Conservation (phyloP, 805 yeast species). For the Candida ovalis region DNA sequence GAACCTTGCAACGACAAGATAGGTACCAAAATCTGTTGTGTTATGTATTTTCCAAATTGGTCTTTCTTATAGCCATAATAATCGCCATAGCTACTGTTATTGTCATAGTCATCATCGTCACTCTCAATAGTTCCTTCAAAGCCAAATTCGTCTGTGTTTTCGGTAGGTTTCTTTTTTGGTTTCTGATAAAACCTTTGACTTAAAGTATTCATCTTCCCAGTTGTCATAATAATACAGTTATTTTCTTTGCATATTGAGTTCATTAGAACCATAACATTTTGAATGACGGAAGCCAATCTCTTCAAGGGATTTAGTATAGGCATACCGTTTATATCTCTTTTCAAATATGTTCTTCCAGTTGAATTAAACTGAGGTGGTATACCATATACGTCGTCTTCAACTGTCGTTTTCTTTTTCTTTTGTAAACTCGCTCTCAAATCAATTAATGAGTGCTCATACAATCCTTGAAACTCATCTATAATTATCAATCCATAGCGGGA, state of each 20-base stretch:
- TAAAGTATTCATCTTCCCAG: slow-evolving; percentile 26
- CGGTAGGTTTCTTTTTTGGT: not conserved
- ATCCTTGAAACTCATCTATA: slow-evolving; percentile 26
- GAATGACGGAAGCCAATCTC: slow-evolving; percentile 18
- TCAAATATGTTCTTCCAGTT: slow-evolving; percentile 4
- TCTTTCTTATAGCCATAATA: slow-evolving; percentile 7
- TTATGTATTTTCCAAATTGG: slow-evolving; percentile 9
- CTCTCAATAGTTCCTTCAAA: not conserved
- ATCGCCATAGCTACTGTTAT: slow-evolving; percentile 4
- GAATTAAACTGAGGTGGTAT: not conserved
- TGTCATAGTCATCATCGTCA: not conserved
- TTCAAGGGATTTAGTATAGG: slow-evolving; percentile 21
- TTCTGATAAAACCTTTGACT: slow-evolving; percentile 23
- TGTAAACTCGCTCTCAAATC: slow-evolving; percentile 4
- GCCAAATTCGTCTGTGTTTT: not conserved
- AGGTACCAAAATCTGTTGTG: slow-evolving; percentile 32
- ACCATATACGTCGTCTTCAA: not conserved
- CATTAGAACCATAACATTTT: slow-evolving; percentile 18
- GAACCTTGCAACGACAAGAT: slow-evolving; percentile 26
- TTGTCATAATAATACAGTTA: slow-evolving; percentile 21
- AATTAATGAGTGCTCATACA: slow-evolving; percentile 17
- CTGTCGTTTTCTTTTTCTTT: slow-evolving; percentile 1
- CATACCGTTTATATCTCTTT: slow-evolving; percentile 19
- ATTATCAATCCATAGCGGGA: slow-evolving; percentile 20
- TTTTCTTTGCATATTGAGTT: slow-evolving; percentile 11